Conservation (phyloP, 208 protist genomes). For the Acanthamoeba healyi region DNA sequence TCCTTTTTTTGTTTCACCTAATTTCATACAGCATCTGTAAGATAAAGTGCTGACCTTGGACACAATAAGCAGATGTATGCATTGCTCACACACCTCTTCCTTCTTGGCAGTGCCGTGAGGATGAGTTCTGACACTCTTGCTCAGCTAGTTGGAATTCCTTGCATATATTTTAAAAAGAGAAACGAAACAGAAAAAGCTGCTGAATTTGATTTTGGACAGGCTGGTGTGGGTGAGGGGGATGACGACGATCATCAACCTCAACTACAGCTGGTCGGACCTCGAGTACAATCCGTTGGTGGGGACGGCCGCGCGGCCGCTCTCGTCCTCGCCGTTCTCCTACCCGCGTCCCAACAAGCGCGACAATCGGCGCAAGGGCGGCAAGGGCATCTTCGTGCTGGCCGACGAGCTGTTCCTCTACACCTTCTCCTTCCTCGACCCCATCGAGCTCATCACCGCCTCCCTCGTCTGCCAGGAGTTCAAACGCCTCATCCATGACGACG, state of each 20-base stretch:
- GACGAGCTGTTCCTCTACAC: constrained; percentile 61
- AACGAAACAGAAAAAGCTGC: too few species aligned
- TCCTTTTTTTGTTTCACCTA: too few species aligned
- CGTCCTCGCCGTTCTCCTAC: neutral
- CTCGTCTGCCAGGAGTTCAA: constrained; percentile 52
- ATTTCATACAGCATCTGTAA: too few species aligned
- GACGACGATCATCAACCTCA: constrained; percentile 27
- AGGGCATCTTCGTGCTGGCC: constrained; percentile 55
- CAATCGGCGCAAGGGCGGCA: constrained; percentile 14
- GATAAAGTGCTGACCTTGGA: too few species aligned
- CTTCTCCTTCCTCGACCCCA: constrained; percentile 50
- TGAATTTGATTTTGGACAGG: too few species aligned
- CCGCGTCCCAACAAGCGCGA: constrained; percentile 39
- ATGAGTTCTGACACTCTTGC: too few species aligned
- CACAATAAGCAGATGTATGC: too few species aligned
- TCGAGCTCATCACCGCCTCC: constrained; percentile 26
- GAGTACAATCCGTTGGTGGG: neutral
- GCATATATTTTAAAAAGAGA: too few species aligned
- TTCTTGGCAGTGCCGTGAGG: too few species aligned
- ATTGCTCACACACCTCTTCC: too few species aligned
- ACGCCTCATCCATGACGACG: constrained; percentile 19
- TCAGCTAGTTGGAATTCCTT: too few species aligned
- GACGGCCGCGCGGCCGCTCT: neutral
- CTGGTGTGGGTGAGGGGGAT: neutral
- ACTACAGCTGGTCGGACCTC: constrained; percentile 31